Evolutionary conservation across 2,329 filamentous ascomycete species (phyloP).

Genomic region (Neobulgaria alba): DNA sequence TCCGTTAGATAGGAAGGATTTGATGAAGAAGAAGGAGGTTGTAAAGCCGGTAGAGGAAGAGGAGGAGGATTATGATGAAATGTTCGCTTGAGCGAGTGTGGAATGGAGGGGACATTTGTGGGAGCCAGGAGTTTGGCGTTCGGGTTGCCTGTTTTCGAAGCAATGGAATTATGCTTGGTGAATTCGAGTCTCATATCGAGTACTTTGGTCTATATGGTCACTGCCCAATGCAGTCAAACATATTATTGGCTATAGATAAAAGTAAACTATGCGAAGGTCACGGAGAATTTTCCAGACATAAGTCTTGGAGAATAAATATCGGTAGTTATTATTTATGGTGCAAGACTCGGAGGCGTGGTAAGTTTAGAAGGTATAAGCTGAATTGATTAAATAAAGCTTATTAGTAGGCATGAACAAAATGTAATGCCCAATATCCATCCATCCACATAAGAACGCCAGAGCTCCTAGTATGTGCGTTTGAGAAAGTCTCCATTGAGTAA

Average conservation of each 20-base stretch:
- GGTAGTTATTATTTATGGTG: too few species aligned
- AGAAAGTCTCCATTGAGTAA: conserved; percentile 13
- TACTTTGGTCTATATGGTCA: too few species aligned
- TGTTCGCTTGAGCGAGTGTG: conserved; percentile 34
- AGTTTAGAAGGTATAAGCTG: not conserved
- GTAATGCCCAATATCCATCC: too few species aligned
- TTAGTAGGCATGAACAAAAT: not conserved
- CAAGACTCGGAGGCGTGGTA: too few species aligned
- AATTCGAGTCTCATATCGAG: too few species aligned
- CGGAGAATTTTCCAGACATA: too few species aligned
- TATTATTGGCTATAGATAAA: too few species aligned
- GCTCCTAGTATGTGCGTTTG: conserved; percentile 13
- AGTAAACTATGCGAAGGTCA: too few species aligned
- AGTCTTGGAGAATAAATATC: too few species aligned
- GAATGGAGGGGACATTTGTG: not conserved
- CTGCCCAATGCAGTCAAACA: too few species aligned
- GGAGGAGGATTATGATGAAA: conserved; percentile 41
- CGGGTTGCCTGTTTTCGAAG: too few species aligned
- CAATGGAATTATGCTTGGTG: too few species aligned
- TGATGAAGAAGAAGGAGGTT: conserved; percentile 46
- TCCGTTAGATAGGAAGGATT: conserved; percentile 52
- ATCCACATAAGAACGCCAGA: not conserved
- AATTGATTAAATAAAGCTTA: not conserved
- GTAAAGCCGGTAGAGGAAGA: conserved; percentile 33
- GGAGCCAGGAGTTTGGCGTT: conserved; percentile 14